Percentiles rank a stretch among this genome's conserved stretches.
phyloP scores from a whole-genome alignment of 495 filamentous ascomycete genomes.

The Annulohypoxylon moriforme region DNA sequence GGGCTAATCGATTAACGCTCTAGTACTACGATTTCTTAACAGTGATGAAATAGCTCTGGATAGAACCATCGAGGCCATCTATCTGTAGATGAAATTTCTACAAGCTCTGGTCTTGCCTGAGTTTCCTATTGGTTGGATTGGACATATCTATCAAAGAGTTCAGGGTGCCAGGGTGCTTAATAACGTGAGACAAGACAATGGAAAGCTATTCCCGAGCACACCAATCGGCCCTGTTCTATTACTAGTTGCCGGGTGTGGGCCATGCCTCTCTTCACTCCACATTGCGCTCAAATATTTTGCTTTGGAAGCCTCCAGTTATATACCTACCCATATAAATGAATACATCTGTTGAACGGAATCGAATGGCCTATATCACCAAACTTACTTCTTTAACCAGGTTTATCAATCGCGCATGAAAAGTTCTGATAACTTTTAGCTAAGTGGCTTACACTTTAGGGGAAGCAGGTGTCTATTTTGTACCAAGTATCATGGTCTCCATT shows the following conservation, averaged over 20 bases:
- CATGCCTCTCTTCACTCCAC: not conserved
- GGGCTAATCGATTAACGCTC: constrained; percentile 17
- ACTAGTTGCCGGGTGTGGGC: constrained; percentile 9
- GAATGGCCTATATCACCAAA: too few species aligned
- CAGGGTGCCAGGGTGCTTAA: not conserved
- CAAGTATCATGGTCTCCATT: too few species aligned
- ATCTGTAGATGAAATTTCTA: constrained; percentile 7
- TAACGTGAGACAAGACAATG: not conserved
- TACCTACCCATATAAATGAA: not conserved
- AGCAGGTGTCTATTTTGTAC: too few species aligned
- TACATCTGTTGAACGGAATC: too few species aligned
- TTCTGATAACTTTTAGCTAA: too few species aligned
- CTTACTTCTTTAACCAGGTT: too few species aligned
- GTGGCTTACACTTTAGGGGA: too few species aligned
- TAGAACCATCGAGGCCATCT: constrained; percentile 10
- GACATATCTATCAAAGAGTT: not conserved
- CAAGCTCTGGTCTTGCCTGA: not conserved
- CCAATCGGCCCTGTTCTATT: constrained; percentile 9
- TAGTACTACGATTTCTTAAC: constrained; percentile 6
- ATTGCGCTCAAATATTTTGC: constrained; percentile 9
- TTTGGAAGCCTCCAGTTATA: not conserved
- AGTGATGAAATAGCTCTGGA: constrained; percentile 29
- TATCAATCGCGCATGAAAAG: too few species aligned
- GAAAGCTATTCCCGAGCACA: constrained; percentile 16
- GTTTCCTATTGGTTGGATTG: not conserved